phyloP scores from a whole-genome alignment of 441 rosid species.

The Populus hybrid region DNA sequence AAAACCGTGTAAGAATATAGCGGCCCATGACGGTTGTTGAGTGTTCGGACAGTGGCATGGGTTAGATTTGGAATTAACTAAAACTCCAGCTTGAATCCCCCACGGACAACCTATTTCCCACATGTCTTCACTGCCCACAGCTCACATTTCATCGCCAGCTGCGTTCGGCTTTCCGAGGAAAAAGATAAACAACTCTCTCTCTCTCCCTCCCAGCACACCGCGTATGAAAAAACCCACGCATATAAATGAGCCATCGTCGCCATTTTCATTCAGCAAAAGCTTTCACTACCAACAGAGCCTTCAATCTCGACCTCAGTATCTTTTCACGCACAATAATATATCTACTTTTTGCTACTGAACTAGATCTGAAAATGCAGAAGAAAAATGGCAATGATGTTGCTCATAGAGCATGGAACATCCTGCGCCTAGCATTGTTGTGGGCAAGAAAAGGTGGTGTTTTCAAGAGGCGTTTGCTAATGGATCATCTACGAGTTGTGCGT shows the following conservation, averaged over 20 bases:
- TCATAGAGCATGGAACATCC: conserved; percentile 51
- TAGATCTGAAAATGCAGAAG: conserved; percentile 26
- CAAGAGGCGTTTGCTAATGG: conserved; percentile 46
- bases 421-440: conserved; percentile 62
- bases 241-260: background rate
- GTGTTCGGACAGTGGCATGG: background rate
- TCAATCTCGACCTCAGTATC: background rate
- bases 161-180: background rate
- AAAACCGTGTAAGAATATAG: background rate
- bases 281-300: background rate
- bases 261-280: background rate
- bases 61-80: conserved; percentile 10
- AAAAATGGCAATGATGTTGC: conserved; percentile 25
- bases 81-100: conserved; percentile 5
- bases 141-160: conserved; percentile 6
- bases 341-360: background rate
- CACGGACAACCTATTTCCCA: conserved; percentile 27
- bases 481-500: conserved; percentile 45
- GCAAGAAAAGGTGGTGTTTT: conserved; percentile 70
- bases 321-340: background rate
- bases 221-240: conserved; percentile 13
- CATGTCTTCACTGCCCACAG: conserved; percentile 18
- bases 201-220: conserved; percentile 14
- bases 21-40: background rate
- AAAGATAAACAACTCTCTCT: background rate